Percentiles rank a stretch among this genome's conserved stretches.
These are phyloP conservation scores for Phytopythium sindhum DNA, from an alignment of 352 stramenopile genomes.

Conservation along the genomic window DNA sequence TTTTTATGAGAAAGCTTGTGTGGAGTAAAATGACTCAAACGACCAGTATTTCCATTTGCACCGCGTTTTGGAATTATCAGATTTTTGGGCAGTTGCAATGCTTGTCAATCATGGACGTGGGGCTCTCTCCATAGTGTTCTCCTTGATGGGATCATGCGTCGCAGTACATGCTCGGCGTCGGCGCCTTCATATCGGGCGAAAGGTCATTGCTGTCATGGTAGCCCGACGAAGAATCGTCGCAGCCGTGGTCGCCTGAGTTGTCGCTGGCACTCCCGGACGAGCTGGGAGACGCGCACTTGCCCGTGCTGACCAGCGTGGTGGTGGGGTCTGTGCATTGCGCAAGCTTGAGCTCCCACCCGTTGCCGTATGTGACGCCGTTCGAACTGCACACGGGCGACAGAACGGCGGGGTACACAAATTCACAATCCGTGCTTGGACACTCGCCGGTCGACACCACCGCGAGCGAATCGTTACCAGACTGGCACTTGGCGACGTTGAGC, in stretches of 20 bases:
- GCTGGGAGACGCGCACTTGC: conserved; percentile 13
- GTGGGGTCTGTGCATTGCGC: conserved; percentile 18
- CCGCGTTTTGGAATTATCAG: not conserved
- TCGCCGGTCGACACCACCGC: conserved; percentile 18
- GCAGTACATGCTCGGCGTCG: not conserved
- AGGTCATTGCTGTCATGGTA: not conserved
- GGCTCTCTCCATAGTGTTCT: no score
- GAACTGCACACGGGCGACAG: conserved; percentile 36
- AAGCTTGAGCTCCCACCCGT: conserved; percentile 29
- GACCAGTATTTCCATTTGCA: no score
- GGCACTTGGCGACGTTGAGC: conserved; percentile 41
- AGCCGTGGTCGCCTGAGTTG: not conserved
- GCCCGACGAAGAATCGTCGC: not conserved
- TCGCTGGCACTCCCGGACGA: not conserved
- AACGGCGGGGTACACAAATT: conserved; percentile 19
- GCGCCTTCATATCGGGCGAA: not conserved
- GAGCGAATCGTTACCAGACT: conserved; percentile 15
- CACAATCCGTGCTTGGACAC: conserved; percentile 14
- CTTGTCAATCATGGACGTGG: not conserved
- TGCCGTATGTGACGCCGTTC: conserved; percentile 39
- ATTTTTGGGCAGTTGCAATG: not conserved
- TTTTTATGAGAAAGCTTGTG: not conserved
- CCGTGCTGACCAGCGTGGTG: conserved; percentile 13
- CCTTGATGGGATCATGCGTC: no score
- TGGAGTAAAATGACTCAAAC: not conserved